Base-by-base conservation (phyloP, 257 asterid species). In the Gynochthodes officinalis region DNA sequence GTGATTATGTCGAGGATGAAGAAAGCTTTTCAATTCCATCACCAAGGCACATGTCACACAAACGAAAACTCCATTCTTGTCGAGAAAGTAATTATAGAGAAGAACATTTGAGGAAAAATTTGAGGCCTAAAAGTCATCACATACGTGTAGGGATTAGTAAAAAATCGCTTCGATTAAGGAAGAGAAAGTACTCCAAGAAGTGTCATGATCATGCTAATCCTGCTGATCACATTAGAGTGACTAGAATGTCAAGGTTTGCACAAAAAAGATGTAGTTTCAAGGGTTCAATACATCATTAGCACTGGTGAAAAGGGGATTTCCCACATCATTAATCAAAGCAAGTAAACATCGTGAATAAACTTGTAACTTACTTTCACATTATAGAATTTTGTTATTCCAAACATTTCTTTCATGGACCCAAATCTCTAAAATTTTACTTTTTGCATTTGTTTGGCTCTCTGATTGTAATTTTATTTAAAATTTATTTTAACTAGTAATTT, bases 91-190 rank as follows among this genome's bases (percentile, higher is more conserved):
- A 80, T 27, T 75, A 83, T 59, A 88, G 74, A 72, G 60, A 81
- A 44, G 90, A 89, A 78, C 90, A 79, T 71, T 30, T 89, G 77
- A 82, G 87, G 76, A 82, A 81, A 55, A 83, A 86, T 15, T 74
- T 90, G 75, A 92, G 84, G 82, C 86, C 95, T 30, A 82, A 74
- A 42, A 86, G 75, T 67, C 90, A 78, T 67, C 73, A 82, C 27
- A 39, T 84, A 5, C 81, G 40, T 18, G 53, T 86, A 53, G 79
- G 79, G 42, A 40, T 81, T 18, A 67, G 75, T 49, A 76, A 79
- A 54, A 72, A 72, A 65, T 58, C 83, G 8, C 52, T 32, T 67
- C 76, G 65, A 67, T 60, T 55, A 73, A 84, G 64, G 11, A 72
- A 80, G 73, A 72, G 48, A 57, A 72, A 2, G 11, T n/a, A 68